Evolutionary conservation across 75 land plant genomes (phyloP).

Genomic region (Pinus tabuliformis): DNA sequence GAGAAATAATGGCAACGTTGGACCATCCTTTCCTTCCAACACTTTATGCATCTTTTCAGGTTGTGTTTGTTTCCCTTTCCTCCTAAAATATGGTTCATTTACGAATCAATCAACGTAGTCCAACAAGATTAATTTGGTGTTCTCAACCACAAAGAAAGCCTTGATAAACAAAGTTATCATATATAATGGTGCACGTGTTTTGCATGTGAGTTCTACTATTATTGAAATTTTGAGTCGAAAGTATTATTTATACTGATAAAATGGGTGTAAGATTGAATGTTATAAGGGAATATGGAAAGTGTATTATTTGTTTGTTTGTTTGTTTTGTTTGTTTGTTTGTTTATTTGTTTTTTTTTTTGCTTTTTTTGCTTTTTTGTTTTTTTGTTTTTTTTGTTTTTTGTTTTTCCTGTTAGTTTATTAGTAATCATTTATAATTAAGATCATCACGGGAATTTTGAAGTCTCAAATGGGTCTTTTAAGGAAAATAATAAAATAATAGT

Average conservation of each 20-base stretch:
- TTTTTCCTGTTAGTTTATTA: not conserved
- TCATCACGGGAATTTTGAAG: too few relatives aligned
- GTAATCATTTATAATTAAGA: not conserved
- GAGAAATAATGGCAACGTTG: constrained; percentile 75
- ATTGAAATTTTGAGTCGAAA: too few relatives aligned
- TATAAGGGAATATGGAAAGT: too few relatives aligned
- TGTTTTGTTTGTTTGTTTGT: too few relatives aligned
- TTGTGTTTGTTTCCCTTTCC: constrained; percentile 15
- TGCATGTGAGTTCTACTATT: not conserved
- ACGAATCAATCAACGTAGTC: too few relatives aligned
- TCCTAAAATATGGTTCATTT: not conserved
- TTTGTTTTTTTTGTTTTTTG: too few relatives aligned
- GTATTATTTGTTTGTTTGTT: not conserved
- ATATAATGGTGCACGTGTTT: not conserved
- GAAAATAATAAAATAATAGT: too few relatives aligned
- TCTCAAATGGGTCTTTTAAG: too few relatives aligned
- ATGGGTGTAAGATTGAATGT: too few relatives aligned
- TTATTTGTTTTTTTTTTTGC: too few relatives aligned
- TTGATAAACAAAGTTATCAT: not conserved
- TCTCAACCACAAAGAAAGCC: not conserved
- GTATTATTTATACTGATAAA: too few relatives aligned
- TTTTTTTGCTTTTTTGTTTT: too few relatives aligned
- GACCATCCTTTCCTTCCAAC: constrained; percentile 98
- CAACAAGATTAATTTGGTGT: not conserved
- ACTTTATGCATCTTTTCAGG: constrained; percentile 91